Evolutionary conservation across 116 monocot genomes (phyloP), one percentile per base, ranked within the genome.

Genomic region (Cymodocea nodosa): DNA sequence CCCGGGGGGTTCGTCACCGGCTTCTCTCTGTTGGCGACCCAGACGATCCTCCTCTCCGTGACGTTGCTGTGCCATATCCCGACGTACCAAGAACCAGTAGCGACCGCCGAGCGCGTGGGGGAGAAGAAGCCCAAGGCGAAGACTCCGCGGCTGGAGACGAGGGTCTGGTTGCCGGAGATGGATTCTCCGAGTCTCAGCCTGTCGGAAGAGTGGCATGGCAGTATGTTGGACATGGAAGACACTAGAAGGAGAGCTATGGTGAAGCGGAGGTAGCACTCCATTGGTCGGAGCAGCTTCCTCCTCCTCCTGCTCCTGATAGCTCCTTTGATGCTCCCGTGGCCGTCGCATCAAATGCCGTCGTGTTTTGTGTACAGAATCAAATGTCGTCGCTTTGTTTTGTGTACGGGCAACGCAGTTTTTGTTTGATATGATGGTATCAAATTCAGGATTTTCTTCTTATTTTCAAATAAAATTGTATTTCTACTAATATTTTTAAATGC

Each of bases 171-270:
- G 14, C 34, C 67, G 3, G 74, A 57, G 18, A 85, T 70, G n/a
- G 80, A 74, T 53, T 71, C 65, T 15, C 52, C 65, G 0, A 6
- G 2, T n/a, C 51, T 52, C 8, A 85, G 58, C 51, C 68, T 71
- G 55, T 79, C 75, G 15, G 65, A 16, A 35, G 56, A 36, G 7
- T 7, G 17, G 39, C 36, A 62, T 17, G 39, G 39, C 11, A 18
- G 35, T 37, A 62, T 11, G 39, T 15, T 10, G 34, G 39, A 62
- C 12, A 39, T 18, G 37, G 62, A 62, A 18, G 10, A 15, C 36
- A 62, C 7, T 19, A 62, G 19, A 5, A 62, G 0, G 19, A 40
- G 15, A 18, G 37, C 62, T 18, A 19, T 9, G 19, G 37, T 62
- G 62, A 40, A 6, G 18, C 7, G 37, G 18, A 39, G 37, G 18